Evolutionary conservation across 2,329 filamentous ascomycete genomes (phyloP), one percentile per base, ranked within the genome.

Genomic region (Xylaria sp.): DNA sequence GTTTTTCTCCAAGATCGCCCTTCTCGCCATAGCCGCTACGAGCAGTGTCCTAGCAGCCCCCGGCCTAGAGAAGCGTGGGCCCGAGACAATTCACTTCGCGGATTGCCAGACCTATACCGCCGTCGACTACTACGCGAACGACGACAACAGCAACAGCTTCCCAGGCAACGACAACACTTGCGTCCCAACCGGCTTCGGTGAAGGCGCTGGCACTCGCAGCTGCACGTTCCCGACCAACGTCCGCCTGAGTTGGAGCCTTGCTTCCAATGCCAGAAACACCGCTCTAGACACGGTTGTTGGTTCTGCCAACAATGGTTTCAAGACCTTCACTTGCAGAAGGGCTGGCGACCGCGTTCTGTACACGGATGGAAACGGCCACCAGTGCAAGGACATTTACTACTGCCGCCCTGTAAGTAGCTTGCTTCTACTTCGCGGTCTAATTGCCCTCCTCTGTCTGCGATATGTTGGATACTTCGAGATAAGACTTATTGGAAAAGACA

Each of bases 121-220:
- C 23, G 9, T 62, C 36, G 49, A 62, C 49, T 62, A 62, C 49
- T 55, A 62, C 36, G 60, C 60, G 49, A 15, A 62, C 36, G 60
- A 62, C 12, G 60, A 62, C 60, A 55, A 62, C 60, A 62, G 60
- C 49, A 10, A 23, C 60, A 23, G 60, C 7, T 55, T 43, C 60
- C 60, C 49, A 23, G 60, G 60, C 10, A 54, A 62, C 6, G 23
- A 25, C 36, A 62, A 62, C 49, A 55, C 49, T 4, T 62, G 60
- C 36, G 23, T 55, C 15, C 60, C 60, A 9, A 5, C 5, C 43
- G n/a, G 43, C 18, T 48, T 48, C 9, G 43, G 43, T 9, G 43
- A 48, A 20, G 43, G 43, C n/a, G 43, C 43, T 10, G 43, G 43
- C 4, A 48, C 43, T 8, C 43, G 43, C 8, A 48, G 43, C 43